phyloP scores from a whole-genome alignment of 139 green algal species.

The Penium margaritaceum region DNA sequence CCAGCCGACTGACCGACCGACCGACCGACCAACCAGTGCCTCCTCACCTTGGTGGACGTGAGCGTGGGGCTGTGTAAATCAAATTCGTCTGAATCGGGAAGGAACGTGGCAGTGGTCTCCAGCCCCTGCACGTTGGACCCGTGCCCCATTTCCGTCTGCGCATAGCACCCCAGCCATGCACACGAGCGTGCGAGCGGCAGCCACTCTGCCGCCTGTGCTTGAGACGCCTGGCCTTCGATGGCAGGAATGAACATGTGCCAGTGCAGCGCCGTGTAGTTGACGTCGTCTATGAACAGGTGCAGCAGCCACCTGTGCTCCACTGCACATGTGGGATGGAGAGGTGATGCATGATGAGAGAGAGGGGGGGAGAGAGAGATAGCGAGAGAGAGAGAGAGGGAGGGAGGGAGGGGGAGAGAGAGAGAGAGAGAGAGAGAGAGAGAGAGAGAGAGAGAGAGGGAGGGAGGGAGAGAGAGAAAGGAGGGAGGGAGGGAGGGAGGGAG shows the following conservation, averaged over 20 bases:
- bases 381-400: not conserved
- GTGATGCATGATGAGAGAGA: not conserved
- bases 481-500: not conserved
- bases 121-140: slow-evolving; percentile 87
- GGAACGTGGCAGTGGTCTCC: slow-evolving; percentile 84
- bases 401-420: not conserved
- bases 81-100: slow-evolving; percentile 66
- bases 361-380: not conserved
- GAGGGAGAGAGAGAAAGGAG: not conserved
- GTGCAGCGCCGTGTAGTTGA: too few species aligned
- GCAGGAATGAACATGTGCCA: slow-evolving; percentile 87
- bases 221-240: slow-evolving; percentile 72
- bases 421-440: not conserved
- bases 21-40: too few species aligned
- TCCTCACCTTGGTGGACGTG: slow-evolving; percentile 67
- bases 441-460: not conserved
- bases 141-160: slow-evolving; percentile 83
- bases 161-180: slow-evolving; percentile 79
- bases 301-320: too few species aligned
- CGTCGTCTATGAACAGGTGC: too few species aligned
- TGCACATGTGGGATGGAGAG: slow-evolving; percentile 3
- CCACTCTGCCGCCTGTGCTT: slow-evolving; percentile 85
- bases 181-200: slow-evolving; percentile 56
- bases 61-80: slow-evolving; percentile 80
- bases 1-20: too few species aligned